Evolutionary conservation across 352 stramenopile genomes (phyloP).

Genomic region (Thraustochytrium aureum): DNA sequence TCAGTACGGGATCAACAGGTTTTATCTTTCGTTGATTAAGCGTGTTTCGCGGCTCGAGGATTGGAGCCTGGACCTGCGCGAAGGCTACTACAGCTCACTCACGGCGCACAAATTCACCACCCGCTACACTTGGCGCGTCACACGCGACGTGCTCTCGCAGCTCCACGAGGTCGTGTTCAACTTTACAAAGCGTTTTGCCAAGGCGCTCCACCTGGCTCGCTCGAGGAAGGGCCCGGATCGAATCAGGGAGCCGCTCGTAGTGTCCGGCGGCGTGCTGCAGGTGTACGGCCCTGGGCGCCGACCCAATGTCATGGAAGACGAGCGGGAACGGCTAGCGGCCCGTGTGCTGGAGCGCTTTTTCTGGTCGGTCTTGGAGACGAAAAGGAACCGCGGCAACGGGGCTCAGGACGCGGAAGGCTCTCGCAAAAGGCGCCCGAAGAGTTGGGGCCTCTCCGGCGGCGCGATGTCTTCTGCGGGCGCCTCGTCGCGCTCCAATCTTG

Average conservation of each 20-base stretch:
- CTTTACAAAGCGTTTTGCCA: neutral
- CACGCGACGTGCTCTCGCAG: constrained; percentile 8
- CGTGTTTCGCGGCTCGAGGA: constrained; percentile 37
- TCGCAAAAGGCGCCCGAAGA: neutral
- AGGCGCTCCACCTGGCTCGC: neutral
- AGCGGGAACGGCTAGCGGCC: neutral
- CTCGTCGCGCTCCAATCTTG: too few relatives aligned
- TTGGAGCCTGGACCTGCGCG: constrained; percentile 24
- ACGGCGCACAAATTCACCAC: constrained; percentile 22
- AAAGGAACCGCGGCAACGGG: neutral
- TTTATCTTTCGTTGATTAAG: neutral
- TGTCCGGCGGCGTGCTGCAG: neutral
- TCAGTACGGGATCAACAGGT: neutral
- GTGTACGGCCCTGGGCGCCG: constrained; percentile 11
- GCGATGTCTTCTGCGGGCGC: too few relatives aligned
- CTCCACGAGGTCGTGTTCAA: constrained; percentile 44
- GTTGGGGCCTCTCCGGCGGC: too few relatives aligned
- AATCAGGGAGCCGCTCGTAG: constrained; percentile 41
- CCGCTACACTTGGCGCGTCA: constrained; percentile 13
- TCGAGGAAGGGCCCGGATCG: neutral
- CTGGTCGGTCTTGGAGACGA: neutral
- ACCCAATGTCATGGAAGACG: constrained; percentile 7
- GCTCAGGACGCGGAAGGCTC: neutral
- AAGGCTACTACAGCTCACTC: constrained; percentile 7
- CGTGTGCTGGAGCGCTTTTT: constrained; percentile 20